Evolutionary conservation across 208 protist genomes (phyloP).

Genomic region (Leishmania tarentolae): DNA sequence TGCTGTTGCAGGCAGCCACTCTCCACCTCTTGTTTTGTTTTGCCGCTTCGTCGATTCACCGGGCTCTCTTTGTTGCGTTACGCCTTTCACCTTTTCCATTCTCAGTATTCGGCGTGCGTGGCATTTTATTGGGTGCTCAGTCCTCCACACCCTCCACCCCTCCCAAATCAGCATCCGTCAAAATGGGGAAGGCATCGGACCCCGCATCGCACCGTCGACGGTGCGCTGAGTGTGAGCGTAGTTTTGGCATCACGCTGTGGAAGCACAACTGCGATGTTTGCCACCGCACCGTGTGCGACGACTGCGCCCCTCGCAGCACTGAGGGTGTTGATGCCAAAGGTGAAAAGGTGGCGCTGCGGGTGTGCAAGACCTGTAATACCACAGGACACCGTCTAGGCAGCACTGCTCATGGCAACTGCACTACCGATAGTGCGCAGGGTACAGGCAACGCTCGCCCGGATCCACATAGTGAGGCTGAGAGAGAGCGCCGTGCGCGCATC

Average conservation of each 20-base stretch:
- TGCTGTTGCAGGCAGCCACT: not conserved
- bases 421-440: not conserved
- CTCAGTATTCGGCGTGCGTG: not conserved
- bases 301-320: slow-evolving; percentile 48
- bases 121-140: not conserved
- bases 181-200: slow-evolving; percentile 6
- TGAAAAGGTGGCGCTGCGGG: slow-evolving; percentile 20
- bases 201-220: slow-evolving; percentile 6
- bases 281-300: slow-evolving; percentile 57
- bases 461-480: slow-evolving; percentile 43
- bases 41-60: not conserved
- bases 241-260: slow-evolving; percentile 56
- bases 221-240: slow-evolving; percentile 52
- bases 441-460: slow-evolving; percentile 13
- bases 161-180: not conserved
- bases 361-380: slow-evolving; percentile 21
- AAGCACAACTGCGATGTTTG: slow-evolving; percentile 59
- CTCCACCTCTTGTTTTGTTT: not conserved
- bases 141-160: not conserved
- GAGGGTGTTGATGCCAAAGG: slow-evolving; percentile 15
- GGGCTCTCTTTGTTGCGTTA: not conserved
- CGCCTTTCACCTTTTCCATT: not conserved
- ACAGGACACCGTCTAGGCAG: slow-evolving; percentile 20
- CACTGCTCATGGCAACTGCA: not conserved
- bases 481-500: slow-evolving; percentile 35